These are phyloP conservation scores for Graphium sp. DNA, from an alignment of 2,329 filamentous ascomycete species.

Conservation along the genomic window DNA sequence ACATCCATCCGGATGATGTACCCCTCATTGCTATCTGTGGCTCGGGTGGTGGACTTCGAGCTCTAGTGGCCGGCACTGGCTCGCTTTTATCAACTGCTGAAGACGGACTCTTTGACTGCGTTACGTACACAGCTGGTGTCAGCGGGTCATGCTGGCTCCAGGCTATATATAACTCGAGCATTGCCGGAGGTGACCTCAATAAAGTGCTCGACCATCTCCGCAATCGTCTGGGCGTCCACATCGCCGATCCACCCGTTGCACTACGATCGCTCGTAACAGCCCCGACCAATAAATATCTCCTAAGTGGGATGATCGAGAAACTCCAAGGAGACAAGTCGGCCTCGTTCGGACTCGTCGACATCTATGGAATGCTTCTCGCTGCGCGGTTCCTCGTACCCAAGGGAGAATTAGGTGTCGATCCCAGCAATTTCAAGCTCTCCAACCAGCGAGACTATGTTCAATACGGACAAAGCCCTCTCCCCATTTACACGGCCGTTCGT, in stretches of 20 bases:
- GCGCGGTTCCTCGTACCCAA: constrained; percentile 69
- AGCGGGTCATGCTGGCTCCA: constrained; percentile 96
- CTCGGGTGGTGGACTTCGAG: constrained; percentile 79
- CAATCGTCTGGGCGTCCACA: constrained; percentile 67
- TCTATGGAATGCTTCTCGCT: constrained; percentile 77
- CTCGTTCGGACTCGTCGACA: constrained; percentile 79
- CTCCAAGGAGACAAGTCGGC: constrained; percentile 63
- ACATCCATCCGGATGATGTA: constrained; percentile 85
- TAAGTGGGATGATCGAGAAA: constrained; percentile 83
- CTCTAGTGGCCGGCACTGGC: constrained; percentile 74
- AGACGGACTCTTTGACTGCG: constrained; percentile 80
- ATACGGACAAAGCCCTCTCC: constrained; percentile 67
- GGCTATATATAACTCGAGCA: constrained; percentile 67
- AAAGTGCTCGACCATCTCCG: constrained; percentile 74
- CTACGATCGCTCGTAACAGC: constrained; percentile 68
- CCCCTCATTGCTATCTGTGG: constrained; percentile 88
- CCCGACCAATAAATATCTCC: constrained; percentile 81
- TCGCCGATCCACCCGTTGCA: constrained; percentile 79
- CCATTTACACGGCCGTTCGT: constrained; percentile 88
- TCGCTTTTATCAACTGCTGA: constrained; percentile 74
- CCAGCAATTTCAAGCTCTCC: constrained; percentile 76
- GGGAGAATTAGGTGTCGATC: constrained; percentile 48
- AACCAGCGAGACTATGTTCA: constrained; percentile 65
- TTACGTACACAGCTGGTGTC: constrained; percentile 89
- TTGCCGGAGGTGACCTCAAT: constrained; percentile 50